Base-by-base conservation (phyloP, 306 rosid genomes). In the Pueraria montana region DNA sequence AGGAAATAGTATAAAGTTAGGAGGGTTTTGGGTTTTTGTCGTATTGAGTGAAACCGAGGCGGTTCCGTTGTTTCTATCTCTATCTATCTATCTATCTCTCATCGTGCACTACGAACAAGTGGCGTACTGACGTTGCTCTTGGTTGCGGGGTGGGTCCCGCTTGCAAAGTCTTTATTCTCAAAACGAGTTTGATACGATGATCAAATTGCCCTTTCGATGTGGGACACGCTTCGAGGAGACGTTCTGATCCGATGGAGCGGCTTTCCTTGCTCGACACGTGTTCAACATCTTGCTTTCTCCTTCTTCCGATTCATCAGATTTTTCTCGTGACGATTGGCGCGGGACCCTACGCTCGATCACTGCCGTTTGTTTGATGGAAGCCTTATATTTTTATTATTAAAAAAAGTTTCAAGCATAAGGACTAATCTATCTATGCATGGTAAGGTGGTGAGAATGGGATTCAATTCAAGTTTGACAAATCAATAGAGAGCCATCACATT, bases 21-120 rank as follows among this genome's bases (percentile, higher is more conserved):
- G 73, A 65, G 62, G 86, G 87, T 81, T 84, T 86, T 84, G 69
- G 52, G 42, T 45, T 81, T 83, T 91, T 90, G 96, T 93, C 92
- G 96, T 86, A 88, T 89, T 79, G 49, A 18, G 6, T 18, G 78
- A 84, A 81, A 84, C 83, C 79, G 70, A 58, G 69, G 69, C 70
- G 85, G 79, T 74, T 69, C 40, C 49, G 40, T 82, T 66, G 74
- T 43, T 52, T 72, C 80, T 20, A 23, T 66, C 55, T n/a, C n/a
- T n/a, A n/a, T n/a, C n/a, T n/a, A n/a, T n/a, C n/a, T n/a, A n/a
- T 38, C 43, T 7, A 61, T 76, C 59, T 69, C 52, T 38, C 63
- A 24, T 81, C 18, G 62, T 75, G 84, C 88, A 56, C 64, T 24
- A 65, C 59, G 32, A 66, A 78, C 93, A 91, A 89, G 87, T 87